Evolutionary conservation across 257 asterid species (phyloP), one percentile per base, ranked within the genome.

Genomic region (Solanum corneliomulleri): DNA sequence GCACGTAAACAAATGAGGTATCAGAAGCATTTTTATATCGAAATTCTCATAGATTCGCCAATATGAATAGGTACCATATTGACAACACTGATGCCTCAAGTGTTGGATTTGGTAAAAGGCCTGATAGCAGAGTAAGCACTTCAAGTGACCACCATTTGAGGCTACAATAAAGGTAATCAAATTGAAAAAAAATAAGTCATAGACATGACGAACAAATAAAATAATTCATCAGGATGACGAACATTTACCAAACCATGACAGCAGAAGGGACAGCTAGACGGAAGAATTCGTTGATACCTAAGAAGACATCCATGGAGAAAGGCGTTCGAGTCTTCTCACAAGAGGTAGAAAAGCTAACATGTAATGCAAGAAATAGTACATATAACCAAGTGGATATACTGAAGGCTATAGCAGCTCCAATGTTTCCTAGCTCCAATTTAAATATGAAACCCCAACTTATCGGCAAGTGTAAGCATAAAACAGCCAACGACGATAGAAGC

Each of bases 111-210:
- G 97, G 93, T 23, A 95, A 70, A 71, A 95, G 90, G 16, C 95
- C 96, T 45, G 96, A 91, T 21, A 92, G 85, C 89, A 95, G 64
- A 88, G 91, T 86, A 52, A 94, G 90, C 66, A 94, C 82, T 85
- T 94, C 98, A 14, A 89, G 89, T 13, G 96, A 89, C 98, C 98
- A 95, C 94, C 95, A 94, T 88, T 95, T 92, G 11, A 95, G 89
- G 86, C 98, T 94, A 82, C 88, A 89, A 58, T 33, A 42, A 90
- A 2, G 4, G 13, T 45, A 5, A 27, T 39, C 14, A 14, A 8
- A 7, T 9, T 69, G 2, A 8, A 52, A 52, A 52, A 31, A 9
- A 9, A 11, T 6, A 35, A 81, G 60, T 12, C 47, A 20, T 25
- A 6, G 7, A 21, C 5, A 15, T 16, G 7, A 20, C 35, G 62